Base-by-base conservation (phyloP, 257 asterid species). In the Primulina huaijiensis region DNA sequence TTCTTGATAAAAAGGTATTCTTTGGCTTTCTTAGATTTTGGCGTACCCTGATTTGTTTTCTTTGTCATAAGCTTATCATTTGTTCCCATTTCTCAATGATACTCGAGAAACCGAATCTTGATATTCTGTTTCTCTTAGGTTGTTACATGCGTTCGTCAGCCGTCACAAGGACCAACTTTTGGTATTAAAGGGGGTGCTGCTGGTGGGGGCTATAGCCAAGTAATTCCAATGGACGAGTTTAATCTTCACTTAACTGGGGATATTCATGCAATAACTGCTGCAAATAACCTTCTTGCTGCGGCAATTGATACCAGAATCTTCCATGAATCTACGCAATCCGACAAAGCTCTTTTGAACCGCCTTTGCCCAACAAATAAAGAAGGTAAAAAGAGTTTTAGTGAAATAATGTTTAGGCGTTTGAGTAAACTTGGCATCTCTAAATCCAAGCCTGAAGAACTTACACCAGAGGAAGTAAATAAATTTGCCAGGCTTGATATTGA, bases 131-230 rank as follows among this genome's bases (percentile, higher is more conserved):
- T 60, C 58, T 70, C 33, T 74, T 76, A 89, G 97, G 97, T 94
- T 63, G 88, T 91, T 64, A 93, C 96, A 2, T 89, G 95, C 74
- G 78, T 92, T 69, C 92, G 97, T 27, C 97, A 91, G 82, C 97
- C 97, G 72, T 92, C 97, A 60, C 96, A 92, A 85, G 97, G 96
- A 68, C 99, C 97, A 2, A 94, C 99, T 0, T 91, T 91, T 79
- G 99, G 99, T 72, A 94, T 94, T 74, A 91, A 91, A 82, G 97
- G 97, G 17, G 99, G 99, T 43, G 99, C 99, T 27, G 97, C 97
- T 20, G 97, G 99, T 33, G 99, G 99, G 70, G 97, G 99, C 81
- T 94, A 94, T 73, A 94, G 97, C 82, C 97, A 94, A 82, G 99
- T 94, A 73, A 94, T 94, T 71, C 99, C 99, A 1, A 94, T 94